phyloP scores from a whole-genome alignment of 2,329 filamentous ascomycete species.

The Pyricularia pennisetigena region DNA sequence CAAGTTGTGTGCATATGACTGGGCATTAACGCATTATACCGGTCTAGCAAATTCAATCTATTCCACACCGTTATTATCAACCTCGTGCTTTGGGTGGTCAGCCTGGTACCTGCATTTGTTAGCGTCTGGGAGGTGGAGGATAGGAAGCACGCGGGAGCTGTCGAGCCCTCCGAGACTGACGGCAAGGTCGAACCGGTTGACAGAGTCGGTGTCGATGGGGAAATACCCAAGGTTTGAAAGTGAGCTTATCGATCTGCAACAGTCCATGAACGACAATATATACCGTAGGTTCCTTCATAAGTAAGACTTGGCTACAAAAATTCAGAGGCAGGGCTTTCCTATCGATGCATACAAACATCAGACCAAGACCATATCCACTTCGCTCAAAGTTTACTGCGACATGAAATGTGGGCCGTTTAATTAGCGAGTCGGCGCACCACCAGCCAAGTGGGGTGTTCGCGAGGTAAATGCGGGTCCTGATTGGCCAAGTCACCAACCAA shows the following conservation, averaged over 20 bases:
- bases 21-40: background rate
- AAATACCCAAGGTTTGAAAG: background rate
- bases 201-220: background rate
- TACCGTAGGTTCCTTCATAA: background rate
- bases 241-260: background rate
- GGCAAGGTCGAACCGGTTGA: background rate
- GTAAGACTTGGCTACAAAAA: too few relatives aligned
- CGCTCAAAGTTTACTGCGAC: too few relatives aligned
- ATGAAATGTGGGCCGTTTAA: too few relatives aligned
- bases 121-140: conserved; percentile 13
- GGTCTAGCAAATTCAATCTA: conserved; percentile 13
- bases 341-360: too few relatives aligned
- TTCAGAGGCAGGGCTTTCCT: too few relatives aligned
- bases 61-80: conserved; percentile 16
- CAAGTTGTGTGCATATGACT: background rate
- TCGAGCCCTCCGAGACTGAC: background rate
- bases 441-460: background rate
- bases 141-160: background rate
- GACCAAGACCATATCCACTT: too few relatives aligned
- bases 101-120: conserved; percentile 11
- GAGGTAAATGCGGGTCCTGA: background rate
- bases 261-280: background rate
- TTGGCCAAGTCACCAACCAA: background rate
- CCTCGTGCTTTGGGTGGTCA: conserved; percentile 14
- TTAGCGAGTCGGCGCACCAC: background rate